phyloP scores from a whole-genome alignment of 495 filamentous ascomycete genomes.

The Penicillium malachiteum region DNA sequence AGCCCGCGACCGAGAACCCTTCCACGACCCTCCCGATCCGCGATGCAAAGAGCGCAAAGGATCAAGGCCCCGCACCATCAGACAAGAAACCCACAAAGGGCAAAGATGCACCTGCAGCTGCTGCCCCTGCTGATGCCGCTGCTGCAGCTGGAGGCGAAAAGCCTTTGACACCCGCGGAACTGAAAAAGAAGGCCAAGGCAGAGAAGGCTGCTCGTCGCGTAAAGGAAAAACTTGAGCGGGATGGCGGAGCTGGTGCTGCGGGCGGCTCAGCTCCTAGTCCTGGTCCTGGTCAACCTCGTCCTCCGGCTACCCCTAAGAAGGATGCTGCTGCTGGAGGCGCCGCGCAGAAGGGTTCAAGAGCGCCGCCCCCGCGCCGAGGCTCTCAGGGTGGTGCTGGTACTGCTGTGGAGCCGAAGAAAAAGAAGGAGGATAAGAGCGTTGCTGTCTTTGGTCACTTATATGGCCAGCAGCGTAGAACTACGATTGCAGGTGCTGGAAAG shows the following conservation, averaged over 20 bases:
- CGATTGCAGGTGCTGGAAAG: slow-evolving; percentile 72
- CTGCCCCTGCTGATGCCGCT: slow-evolving; percentile 5
- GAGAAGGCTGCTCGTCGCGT: slow-evolving; percentile 76
- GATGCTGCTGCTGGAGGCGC: slow-evolving; percentile 26
- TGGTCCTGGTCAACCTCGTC: slow-evolving; percentile 19
- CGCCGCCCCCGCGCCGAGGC: slow-evolving; percentile 31
- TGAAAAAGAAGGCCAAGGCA: slow-evolving; percentile 76
- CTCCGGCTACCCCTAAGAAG: slow-evolving; percentile 48
- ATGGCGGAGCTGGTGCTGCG: slow-evolving; percentile 30
- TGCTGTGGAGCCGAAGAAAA: slow-evolving; percentile 43
- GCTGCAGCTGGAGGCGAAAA: slow-evolving; percentile 29
- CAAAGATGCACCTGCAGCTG: slow-evolving; percentile 24
- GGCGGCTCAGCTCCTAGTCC: slow-evolving; percentile 21
- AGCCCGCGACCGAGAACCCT: slow-evolving; percentile 21
- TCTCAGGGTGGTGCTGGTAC: slow-evolving; percentile 26
- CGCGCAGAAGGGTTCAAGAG: slow-evolving; percentile 41
- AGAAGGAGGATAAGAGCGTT: slow-evolving; percentile 67
- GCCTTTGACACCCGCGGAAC: slow-evolving; percentile 62
- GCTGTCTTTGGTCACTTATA: slow-evolving; percentile 85
- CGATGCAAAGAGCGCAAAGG: slow-evolving; percentile 28
- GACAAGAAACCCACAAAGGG: slow-evolving; percentile 30
- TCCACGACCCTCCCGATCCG: slow-evolving; percentile 23
- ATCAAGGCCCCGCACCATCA: slow-evolving; percentile 26
- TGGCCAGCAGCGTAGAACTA: slow-evolving; percentile 67
- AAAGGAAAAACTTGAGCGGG: slow-evolving; percentile 52